Evolutionary conservation across 176 grass and related monocot species (phyloP).

Genomic region (Microstegium vimineum): DNA sequence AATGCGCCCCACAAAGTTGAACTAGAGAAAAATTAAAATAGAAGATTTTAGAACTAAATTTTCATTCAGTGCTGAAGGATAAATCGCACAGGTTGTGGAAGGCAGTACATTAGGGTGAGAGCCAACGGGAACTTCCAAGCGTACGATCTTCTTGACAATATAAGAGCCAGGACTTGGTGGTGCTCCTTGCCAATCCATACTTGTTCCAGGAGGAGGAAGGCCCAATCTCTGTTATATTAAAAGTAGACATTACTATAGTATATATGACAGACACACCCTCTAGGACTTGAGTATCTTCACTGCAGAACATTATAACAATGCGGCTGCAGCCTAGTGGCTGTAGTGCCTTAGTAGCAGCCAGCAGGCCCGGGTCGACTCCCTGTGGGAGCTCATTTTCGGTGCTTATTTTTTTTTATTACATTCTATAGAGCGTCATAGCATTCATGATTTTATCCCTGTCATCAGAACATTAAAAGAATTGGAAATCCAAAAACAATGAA

Average conservation of each 20-base stretch:
- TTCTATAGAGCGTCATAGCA: neutral
- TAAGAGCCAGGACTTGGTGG: conserved; percentile 68
- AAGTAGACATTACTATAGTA: neutral
- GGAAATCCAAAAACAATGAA: neutral
- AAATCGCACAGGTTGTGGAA: neutral
- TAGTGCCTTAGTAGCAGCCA: neutral
- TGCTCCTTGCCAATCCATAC: conserved; percentile 87
- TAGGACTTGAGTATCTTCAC: conserved; percentile 6
- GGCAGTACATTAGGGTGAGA: conserved; percentile 72
- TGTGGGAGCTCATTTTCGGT: neutral
- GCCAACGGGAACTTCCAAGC: conserved; percentile 83
- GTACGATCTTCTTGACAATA: conserved; percentile 81
- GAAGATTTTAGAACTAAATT: conserved; percentile 12
- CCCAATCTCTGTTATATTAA: conserved; percentile 54
- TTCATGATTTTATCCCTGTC: neutral
- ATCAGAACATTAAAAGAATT: neutral
- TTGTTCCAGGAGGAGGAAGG: conserved; percentile 59
- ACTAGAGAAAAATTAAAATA: conserved; percentile 40
- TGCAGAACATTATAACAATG: conserved; percentile 16
- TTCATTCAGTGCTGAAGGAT: conserved; percentile 3
- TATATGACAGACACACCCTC: neutral
- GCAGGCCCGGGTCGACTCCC: neutral
- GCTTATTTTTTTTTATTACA: neutral
- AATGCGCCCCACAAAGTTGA: conserved; percentile 90
- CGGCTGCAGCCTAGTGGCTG: neutral